phyloP scores from a whole-genome alignment of 805 yeast species.

The Isabelozyma rhagii region DNA sequence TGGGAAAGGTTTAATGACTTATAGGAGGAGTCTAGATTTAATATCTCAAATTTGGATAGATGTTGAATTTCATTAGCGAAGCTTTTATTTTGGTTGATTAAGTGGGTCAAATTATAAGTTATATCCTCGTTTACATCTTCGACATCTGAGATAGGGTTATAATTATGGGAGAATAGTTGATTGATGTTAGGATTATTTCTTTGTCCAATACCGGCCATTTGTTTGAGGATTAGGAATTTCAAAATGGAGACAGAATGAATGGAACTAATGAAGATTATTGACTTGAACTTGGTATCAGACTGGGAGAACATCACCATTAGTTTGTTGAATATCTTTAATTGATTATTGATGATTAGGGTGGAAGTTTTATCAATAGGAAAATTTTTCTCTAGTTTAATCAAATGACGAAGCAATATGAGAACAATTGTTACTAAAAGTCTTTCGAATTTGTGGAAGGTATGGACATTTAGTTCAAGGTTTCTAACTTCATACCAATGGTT shows the following conservation, averaged over 20 bases:
- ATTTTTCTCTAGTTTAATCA: slow-evolving; percentile 11
- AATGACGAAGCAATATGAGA: slow-evolving; percentile 21
- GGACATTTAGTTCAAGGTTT: slow-evolving; percentile 5
- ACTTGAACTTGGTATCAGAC: slow-evolving; percentile 10
- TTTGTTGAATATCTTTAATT: slow-evolving; percentile 28
- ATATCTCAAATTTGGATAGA: slow-evolving; percentile 19
- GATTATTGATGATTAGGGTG: slow-evolving; percentile 23
- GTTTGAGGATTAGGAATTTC: slow-evolving; percentile 23
- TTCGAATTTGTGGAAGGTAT: slow-evolving; percentile 20
- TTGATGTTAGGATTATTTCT: neutral
- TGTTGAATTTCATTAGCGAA: slow-evolving; percentile 3
- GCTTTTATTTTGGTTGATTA: slow-evolving; percentile 2
- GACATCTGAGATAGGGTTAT: neutral
- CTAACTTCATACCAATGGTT: slow-evolving; percentile 17
- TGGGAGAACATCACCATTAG: slow-evolving; percentile 16
- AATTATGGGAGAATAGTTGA: neutral
- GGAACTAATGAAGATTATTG: slow-evolving; percentile 22
- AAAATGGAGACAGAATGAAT: slow-evolving; percentile 28
- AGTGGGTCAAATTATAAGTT: slow-evolving; percentile 4
- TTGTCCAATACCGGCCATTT: slow-evolving; percentile 4
- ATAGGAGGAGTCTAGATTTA: slow-evolving; percentile 16
- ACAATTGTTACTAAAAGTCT: slow-evolving; percentile 27
- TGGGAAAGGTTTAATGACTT: slow-evolving; percentile 19
- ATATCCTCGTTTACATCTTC: slow-evolving; percentile 6
- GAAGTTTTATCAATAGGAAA: neutral